Evolutionary conservation across 768 basidiomycete species (phyloP).

Genomic region (Hericium rajendrae): DNA sequence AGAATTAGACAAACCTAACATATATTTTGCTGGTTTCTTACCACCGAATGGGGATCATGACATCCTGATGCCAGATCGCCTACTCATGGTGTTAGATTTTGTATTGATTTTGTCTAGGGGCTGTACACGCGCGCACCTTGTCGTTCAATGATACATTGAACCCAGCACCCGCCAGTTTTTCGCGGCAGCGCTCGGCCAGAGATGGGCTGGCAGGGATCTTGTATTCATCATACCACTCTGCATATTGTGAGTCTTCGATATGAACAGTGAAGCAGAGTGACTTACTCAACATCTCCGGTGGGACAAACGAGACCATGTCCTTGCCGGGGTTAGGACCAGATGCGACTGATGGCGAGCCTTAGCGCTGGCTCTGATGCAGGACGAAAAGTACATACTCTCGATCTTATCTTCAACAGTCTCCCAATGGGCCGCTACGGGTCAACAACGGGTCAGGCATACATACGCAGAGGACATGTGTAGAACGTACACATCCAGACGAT

Average conservation of each 20-base stretch:
- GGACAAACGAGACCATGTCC: constrained; percentile 4
- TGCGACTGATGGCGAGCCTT: no score
- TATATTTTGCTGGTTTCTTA: background rate
- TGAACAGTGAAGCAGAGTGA: background rate
- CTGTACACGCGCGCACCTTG: background rate
- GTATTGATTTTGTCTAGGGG: background rate
- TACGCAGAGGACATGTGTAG: no score
- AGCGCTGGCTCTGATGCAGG: no score
- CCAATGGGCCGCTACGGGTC: constrained; percentile 1
- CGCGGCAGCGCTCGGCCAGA: background rate
- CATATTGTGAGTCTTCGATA: background rate
- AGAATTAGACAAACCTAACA: background rate
- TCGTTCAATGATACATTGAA: constrained; percentile 2
- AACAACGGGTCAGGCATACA: background rate
- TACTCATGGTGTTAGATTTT: background rate
- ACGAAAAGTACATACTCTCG: background rate
- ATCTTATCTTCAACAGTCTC: constrained; percentile 1
- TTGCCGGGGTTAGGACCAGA: background rate
- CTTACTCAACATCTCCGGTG: constrained; percentile 2
- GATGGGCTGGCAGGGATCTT: background rate
- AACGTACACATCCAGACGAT: constrained; percentile 6
- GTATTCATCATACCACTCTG: constrained; percentile 5
- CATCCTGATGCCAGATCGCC: constrained; percentile 7
- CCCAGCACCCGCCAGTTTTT: constrained; percentile 1
- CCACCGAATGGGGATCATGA: constrained; percentile 6